These are phyloP conservation scores for Suhomyces panamericanus DNA, from an alignment of 1,139 yeast genomes.

Conservation along the genomic window DNA sequence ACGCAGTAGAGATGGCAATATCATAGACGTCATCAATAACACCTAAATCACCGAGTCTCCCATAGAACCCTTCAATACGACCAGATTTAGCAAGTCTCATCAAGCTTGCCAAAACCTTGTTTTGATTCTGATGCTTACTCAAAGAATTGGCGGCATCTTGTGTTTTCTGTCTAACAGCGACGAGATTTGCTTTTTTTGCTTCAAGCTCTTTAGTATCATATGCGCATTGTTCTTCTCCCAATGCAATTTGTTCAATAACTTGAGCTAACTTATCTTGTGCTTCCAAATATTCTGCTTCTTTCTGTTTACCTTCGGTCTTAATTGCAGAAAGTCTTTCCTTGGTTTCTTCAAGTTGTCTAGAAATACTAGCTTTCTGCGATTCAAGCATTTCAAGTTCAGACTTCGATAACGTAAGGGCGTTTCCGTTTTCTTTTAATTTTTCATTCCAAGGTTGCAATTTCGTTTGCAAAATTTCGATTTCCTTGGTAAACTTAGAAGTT, in stretches of 20 bases:
- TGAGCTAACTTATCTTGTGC: slow-evolving; percentile 47
- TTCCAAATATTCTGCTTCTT: slow-evolving; percentile 47
- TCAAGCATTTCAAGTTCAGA: slow-evolving; percentile 64
- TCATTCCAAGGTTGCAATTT: slow-evolving; percentile 84
- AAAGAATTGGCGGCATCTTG: slow-evolving; percentile 64
- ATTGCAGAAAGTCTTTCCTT: slow-evolving; percentile 49
- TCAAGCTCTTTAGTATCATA: slow-evolving; percentile 51
- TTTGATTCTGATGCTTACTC: slow-evolving; percentile 63
- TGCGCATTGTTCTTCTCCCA: slow-evolving; percentile 60
- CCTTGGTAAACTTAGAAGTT: slow-evolving; percentile 62
- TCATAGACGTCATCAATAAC: slow-evolving; percentile 85
- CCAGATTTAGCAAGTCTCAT: slow-evolving; percentile 75
- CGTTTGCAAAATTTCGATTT: slow-evolving; percentile 63
- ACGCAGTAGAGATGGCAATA: slow-evolving; percentile 92
- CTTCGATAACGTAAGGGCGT: slow-evolving; percentile 63
- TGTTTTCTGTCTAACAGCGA: slow-evolving; percentile 57
- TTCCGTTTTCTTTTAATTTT: slow-evolving; percentile 62
- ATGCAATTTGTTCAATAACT: slow-evolving; percentile 51
- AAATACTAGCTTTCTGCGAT: slow-evolving; percentile 46
- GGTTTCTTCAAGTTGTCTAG: slow-evolving; percentile 48
- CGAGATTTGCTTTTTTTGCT: slow-evolving; percentile 55
- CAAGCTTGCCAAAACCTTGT: slow-evolving; percentile 70
- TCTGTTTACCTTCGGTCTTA: slow-evolving; percentile 53
- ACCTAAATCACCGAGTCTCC: slow-evolving; percentile 89
- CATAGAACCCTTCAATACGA: slow-evolving; percentile 81